A percentile compares a stretch with the other conserved stretches of the same genome.
Conservation (phyloP, 345 rosid genomes). For the Citrus unshiu region DNA sequence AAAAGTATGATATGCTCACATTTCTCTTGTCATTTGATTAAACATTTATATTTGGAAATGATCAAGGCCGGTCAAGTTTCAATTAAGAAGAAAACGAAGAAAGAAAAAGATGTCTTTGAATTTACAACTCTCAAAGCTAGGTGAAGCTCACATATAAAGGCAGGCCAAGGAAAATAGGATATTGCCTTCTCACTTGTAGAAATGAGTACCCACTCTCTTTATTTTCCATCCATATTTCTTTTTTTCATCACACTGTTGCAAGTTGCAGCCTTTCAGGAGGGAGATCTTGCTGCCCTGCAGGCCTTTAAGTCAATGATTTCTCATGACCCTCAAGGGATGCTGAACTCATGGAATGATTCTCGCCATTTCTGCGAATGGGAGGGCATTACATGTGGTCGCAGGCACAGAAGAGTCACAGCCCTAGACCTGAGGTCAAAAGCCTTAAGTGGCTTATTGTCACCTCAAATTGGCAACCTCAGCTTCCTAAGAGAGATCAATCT, state of each 20-base stretch:
- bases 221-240: background rate
- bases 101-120: too few species aligned
- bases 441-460: slow-evolving; percentile 11
- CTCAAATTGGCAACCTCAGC: slow-evolving; percentile 1
- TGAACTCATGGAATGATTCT: slow-evolving; percentile 27
- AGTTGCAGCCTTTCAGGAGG: background rate
- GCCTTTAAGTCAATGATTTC: background rate
- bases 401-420: slow-evolving; percentile 10
- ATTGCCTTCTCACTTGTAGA: background rate
- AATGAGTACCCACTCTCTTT: background rate
- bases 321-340: background rate
- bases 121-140: too few species aligned
- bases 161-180: background rate
- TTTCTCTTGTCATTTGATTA: too few species aligned
- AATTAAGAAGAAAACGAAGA: too few species aligned
- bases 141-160: too few species aligned
- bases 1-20: too few species aligned
- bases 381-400: slow-evolving; percentile 18
- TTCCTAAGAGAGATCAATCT: slow-evolving; percentile 14
- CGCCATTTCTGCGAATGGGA: slow-evolving; percentile 18
- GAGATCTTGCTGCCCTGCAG: background rate
- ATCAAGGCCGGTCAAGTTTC: too few species aligned
- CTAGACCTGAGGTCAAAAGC: slow-evolving; percentile 4
- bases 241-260: background rate
- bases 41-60: too few species aligned